Conservation (phyloP, 768 basidiomycete genomes). For the Lentinula raphanica region DNA sequence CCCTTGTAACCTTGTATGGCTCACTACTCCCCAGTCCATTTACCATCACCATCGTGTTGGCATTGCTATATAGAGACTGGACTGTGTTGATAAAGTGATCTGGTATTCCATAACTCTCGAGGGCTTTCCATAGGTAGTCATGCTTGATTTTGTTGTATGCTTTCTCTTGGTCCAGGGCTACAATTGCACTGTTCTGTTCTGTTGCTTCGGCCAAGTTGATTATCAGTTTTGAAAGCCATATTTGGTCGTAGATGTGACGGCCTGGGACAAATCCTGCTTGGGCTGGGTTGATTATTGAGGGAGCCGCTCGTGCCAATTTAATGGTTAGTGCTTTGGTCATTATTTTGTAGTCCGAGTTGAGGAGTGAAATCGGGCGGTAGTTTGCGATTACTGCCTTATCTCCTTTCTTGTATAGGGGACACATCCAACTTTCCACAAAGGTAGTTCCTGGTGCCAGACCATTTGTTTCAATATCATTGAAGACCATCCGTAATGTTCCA, state of each 20-base stretch:
- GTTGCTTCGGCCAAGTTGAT: too few species aligned
- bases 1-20: conserved; percentile 16
- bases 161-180: too few species aligned
- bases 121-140: conserved; percentile 11
- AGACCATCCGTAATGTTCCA: not conserved
- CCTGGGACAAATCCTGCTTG: conserved; percentile 18
- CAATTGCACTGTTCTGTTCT: too few species aligned
- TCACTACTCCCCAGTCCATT: conserved; percentile 15
- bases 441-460: not conserved
- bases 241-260: too few species aligned
- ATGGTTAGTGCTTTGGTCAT: conserved; percentile 13
- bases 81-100: conserved; percentile 13
- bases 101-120: conserved; percentile 9
- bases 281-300: conserved; percentile 14
- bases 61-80: conserved; percentile 16
- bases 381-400: conserved; percentile 15
- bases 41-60: conserved; percentile 15
- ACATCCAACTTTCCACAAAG: conserved; percentile 21
- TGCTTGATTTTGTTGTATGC: conserved; percentile 13
- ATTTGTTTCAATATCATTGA: conserved; percentile 12
- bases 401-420: conserved; percentile 28
- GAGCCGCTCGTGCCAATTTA: conserved; percentile 9
- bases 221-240: too few species aligned
- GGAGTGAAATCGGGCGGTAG: conserved; percentile 18
- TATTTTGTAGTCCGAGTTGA: conserved; percentile 15